Evolutionary conservation across 257 asterid genomes (phyloP).

Genomic region (Datura wrightii): DNA sequence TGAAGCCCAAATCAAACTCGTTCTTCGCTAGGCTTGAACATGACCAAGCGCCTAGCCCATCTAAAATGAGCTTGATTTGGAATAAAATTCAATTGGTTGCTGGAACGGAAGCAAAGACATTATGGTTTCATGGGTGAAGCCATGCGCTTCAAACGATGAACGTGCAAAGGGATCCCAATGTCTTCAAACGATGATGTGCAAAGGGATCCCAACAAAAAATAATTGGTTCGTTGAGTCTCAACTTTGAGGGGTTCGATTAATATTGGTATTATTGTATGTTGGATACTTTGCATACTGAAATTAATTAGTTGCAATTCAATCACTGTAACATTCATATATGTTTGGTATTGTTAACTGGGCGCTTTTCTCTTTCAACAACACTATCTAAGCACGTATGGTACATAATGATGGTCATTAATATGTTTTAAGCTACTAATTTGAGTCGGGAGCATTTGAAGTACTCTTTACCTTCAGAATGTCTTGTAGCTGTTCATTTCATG

Average conservation of each 20-base stretch:
- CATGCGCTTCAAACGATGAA: background rate
- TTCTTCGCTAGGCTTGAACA: slow-evolving; percentile 11
- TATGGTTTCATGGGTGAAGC: background rate
- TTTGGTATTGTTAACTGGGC: background rate
- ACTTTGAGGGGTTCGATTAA: slow-evolving; percentile 1
- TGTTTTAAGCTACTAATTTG: background rate
- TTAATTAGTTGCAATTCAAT: background rate
- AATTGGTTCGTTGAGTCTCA: background rate
- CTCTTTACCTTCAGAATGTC: background rate
- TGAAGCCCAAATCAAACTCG: background rate
- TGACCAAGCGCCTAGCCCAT: background rate
- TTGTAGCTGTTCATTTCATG: background rate
- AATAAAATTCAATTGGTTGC: background rate
- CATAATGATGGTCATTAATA: background rate
- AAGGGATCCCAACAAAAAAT: background rate
- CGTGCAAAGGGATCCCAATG: background rate
- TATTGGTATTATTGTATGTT: background rate
- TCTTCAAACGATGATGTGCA: background rate
- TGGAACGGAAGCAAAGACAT: background rate
- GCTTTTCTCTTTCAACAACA: background rate
- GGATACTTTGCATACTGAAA: background rate
- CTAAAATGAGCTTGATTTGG: slow-evolving; percentile 18
- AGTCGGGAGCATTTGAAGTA: background rate
- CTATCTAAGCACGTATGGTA: background rate
- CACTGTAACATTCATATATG: background rate